A percentile compares a stretch with the other conserved stretches of the same genome.
Conservation (phyloP, 371 early-diverging fungal species). For the Capillidium rhysosporum region DNA sequence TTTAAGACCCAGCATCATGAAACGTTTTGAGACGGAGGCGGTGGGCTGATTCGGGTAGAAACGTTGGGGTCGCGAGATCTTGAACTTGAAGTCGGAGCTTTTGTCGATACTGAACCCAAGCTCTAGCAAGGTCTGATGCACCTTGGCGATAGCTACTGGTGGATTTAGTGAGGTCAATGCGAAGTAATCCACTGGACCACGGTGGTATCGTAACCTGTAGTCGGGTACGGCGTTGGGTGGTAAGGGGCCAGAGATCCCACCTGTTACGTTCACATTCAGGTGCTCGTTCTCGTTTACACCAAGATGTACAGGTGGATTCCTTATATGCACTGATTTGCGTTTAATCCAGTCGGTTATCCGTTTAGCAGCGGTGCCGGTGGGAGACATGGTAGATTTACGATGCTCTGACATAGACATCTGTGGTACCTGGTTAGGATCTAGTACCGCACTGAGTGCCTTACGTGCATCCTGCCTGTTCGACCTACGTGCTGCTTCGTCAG, state of each 20-base stretch:
- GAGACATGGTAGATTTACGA: neutral
- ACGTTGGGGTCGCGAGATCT: constrained; percentile 37
- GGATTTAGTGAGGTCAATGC: constrained; percentile 54
- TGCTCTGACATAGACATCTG: neutral
- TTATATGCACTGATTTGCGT: neutral
- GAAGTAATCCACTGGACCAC: constrained; percentile 57
- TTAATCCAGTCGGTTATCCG: constrained; percentile 4
- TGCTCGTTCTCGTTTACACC: neutral
- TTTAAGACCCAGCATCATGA: constrained; percentile 7
- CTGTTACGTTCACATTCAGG: neutral
- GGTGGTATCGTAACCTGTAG: constrained; percentile 44
- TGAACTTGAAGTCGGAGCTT: constrained; percentile 49
- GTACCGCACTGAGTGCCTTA: constrained; percentile 7
- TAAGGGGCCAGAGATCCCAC: neutral
- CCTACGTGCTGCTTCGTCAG: neutral
- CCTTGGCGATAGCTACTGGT: constrained; percentile 38
- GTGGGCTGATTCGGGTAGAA: neutral
- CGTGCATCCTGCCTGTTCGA: neutral
- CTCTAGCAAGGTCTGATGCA: constrained; percentile 33
- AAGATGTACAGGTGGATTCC: neutral
- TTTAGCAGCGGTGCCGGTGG: constrained; percentile 1
- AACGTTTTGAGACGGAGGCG: constrained; percentile 1
- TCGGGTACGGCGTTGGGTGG: constrained; percentile 9
- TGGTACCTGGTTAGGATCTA: neutral
- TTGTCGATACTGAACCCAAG: constrained; percentile 52